A percentile compares a stretch with the other conserved stretches of the same genome.
Evolutionary conservation across 2,329 filamentous ascomycete genomes (phyloP).

Genomic region (Cercospora zeina): DNA sequence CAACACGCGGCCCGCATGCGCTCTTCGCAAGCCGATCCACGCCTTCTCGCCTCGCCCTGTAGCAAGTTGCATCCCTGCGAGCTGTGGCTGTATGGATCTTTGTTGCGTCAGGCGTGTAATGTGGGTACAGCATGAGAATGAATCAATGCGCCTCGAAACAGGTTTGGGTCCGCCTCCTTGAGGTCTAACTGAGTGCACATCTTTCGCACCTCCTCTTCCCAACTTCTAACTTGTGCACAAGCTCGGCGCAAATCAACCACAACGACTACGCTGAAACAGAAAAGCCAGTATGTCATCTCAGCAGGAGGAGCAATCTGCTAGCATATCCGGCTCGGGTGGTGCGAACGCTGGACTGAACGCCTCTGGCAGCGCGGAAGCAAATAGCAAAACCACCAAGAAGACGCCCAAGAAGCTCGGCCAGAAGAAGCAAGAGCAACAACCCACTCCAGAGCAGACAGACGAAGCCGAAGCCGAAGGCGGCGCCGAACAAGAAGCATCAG

Average conservation of each 20-base stretch:
- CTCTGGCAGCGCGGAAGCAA: constrained; percentile 35
- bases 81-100: constrained; percentile 30
- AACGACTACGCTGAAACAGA: constrained; percentile 3
- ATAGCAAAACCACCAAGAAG: constrained; percentile 48
- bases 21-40: constrained; percentile 11
- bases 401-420: constrained; percentile 53
- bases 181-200: constrained; percentile 23
- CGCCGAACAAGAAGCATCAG: constrained; percentile 36
- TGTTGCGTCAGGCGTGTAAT: constrained; percentile 31
- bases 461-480: constrained; percentile 48
- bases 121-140: constrained; percentile 25
- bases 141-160: constrained; percentile 27
- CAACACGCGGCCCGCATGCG: constrained; percentile 19
- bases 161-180: constrained; percentile 27
- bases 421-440: constrained; percentile 50
- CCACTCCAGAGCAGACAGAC: constrained; percentile 49
- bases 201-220: constrained; percentile 16
- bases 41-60: constrained; percentile 14
- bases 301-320: constrained; percentile 31
- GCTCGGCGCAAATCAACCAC: not conserved
- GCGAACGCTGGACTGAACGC: constrained; percentile 36
- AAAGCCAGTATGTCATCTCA: constrained; percentile 29
- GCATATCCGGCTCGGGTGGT: constrained; percentile 32
- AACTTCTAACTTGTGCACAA: constrained; percentile 3
- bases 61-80: constrained; percentile 26